Evolutionary conservation across 495 filamentous ascomycete genomes (phyloP).

Genomic region (Neurospora sp.): DNA sequence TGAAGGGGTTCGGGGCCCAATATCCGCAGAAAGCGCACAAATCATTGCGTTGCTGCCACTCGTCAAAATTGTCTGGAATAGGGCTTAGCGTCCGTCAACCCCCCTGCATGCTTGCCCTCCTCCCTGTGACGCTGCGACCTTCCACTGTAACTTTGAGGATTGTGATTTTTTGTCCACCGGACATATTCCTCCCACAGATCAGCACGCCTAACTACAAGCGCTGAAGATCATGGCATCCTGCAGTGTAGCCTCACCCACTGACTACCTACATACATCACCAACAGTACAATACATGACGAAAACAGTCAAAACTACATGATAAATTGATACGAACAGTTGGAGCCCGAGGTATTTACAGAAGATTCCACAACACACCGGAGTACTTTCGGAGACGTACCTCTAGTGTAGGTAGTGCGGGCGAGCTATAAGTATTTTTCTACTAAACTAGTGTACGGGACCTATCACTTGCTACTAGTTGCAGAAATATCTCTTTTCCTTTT

Average conservation of each 20-base stretch:
- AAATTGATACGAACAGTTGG: not conserved
- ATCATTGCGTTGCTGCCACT: conserved; percentile 7
- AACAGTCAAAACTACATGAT: not conserved
- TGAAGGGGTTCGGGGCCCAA: not conserved
- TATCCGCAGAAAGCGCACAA: not conserved
- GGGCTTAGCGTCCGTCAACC: conserved; percentile 28
- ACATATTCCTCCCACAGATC: not conserved
- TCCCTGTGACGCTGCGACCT: not conserved
- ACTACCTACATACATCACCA: not conserved
- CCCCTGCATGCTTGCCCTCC: not conserved
- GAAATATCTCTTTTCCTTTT: no score
- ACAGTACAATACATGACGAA: not conserved
- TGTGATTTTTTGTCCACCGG: not conserved
- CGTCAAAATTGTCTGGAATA: conserved; percentile 36
- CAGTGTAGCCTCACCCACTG: not conserved
- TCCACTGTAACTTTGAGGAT: not conserved
- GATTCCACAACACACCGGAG: no score
- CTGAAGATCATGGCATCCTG: not conserved
- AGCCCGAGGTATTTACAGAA: no score
- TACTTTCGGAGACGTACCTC: no score
- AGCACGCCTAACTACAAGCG: not conserved
- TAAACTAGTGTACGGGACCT: no score
- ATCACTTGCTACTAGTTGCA: no score
- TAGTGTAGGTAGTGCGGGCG: no score
- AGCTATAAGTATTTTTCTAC: not conserved